A percentile compares a stretch with the other conserved stretches of the same genome.
These are phyloP conservation scores for Paraleonurus japonicus DNA, from an alignment of 257 asterid species.

Conservation along the genomic window DNA sequence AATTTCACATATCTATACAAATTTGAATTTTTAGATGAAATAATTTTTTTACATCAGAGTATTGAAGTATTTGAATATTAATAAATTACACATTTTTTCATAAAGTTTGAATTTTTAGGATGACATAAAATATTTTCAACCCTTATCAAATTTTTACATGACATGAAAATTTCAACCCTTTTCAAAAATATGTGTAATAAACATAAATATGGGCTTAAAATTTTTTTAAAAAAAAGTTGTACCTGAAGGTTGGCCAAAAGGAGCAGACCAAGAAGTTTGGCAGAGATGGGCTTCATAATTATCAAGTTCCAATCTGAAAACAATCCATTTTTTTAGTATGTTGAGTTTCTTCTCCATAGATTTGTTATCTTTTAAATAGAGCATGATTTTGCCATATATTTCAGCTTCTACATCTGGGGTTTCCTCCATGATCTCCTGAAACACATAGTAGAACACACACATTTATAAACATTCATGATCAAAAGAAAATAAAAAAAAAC, in stretches of 20 bases:
- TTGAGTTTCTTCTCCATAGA: slow-evolving; percentile 27
- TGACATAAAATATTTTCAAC: too few species aligned
- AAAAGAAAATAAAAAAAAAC: background rate
- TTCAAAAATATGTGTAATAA: too few species aligned
- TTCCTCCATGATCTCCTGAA: slow-evolving; percentile 50
- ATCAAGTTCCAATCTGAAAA: slow-evolving; percentile 44
- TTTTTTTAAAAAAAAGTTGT: background rate
- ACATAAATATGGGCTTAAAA: too few species aligned
- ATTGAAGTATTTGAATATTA: too few species aligned
- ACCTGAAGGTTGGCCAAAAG: slow-evolving; percentile 50
- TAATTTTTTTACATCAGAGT: too few species aligned
- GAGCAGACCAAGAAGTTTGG: slow-evolving; percentile 52
- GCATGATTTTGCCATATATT: slow-evolving; percentile 40
- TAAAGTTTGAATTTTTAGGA: too few species aligned
- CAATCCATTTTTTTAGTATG: slow-evolving; percentile 43
- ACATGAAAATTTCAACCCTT: too few species aligned
- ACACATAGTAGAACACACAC: background rate
- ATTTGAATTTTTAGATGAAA: too few species aligned
- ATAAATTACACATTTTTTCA: too few species aligned
- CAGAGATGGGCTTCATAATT: slow-evolving; percentile 56
- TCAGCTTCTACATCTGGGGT: slow-evolving; percentile 47
- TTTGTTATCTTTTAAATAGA: slow-evolving; percentile 33
- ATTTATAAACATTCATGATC: background rate
- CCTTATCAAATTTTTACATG: too few species aligned
- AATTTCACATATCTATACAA: too few species aligned